These are phyloP conservation scores for Brasenia schreberi DNA, from an alignment of 164 flowering plant species.

Conservation along the genomic window DNA sequence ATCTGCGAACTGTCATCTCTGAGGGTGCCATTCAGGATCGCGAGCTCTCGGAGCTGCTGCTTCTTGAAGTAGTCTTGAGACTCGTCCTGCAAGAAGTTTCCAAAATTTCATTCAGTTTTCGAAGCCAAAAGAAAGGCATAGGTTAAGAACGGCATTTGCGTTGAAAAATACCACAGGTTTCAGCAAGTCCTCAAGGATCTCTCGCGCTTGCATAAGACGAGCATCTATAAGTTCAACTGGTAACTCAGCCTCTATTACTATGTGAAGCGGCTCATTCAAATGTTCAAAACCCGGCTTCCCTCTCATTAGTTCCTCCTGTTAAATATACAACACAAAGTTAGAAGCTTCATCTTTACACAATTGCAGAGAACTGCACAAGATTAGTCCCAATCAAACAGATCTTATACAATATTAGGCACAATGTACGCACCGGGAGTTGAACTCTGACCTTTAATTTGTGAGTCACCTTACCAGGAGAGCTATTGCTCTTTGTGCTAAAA, in stretches of 20 bases:
- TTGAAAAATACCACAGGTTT: slow-evolving; percentile 50
- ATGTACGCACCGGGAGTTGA: too few relatives aligned
- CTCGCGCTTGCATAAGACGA: slow-evolving; percentile 82
- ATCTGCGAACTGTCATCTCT: slow-evolving; percentile 89
- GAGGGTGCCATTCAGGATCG: slow-evolving; percentile 88
- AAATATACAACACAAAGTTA: neutral
- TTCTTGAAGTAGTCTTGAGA: slow-evolving; percentile 81
- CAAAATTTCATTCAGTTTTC: neutral
- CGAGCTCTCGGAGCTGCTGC: slow-evolving; percentile 94
- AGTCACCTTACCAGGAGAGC: too few relatives aligned
- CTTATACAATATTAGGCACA: neutral
- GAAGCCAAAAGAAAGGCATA: neutral
- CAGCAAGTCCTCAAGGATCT: slow-evolving; percentile 80
- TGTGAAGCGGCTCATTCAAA: slow-evolving; percentile 87
- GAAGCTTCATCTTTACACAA: neutral
- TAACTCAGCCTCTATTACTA: slow-evolving; percentile 84
- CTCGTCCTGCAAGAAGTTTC: slow-evolving; percentile 49
- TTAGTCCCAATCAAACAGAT: neutral
- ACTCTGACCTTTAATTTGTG: too few relatives aligned
- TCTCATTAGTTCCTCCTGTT: slow-evolving; percentile 89
- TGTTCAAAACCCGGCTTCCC: slow-evolving; percentile 95
- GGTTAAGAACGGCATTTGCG: neutral
- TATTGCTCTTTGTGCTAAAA: too few relatives aligned
- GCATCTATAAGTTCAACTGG: slow-evolving; percentile 80
- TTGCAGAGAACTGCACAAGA: neutral